These are phyloP conservation scores for Lactifluus subvellereus DNA, from an alignment of 768 basidiomycete genomes.

Conservation along the genomic window DNA sequence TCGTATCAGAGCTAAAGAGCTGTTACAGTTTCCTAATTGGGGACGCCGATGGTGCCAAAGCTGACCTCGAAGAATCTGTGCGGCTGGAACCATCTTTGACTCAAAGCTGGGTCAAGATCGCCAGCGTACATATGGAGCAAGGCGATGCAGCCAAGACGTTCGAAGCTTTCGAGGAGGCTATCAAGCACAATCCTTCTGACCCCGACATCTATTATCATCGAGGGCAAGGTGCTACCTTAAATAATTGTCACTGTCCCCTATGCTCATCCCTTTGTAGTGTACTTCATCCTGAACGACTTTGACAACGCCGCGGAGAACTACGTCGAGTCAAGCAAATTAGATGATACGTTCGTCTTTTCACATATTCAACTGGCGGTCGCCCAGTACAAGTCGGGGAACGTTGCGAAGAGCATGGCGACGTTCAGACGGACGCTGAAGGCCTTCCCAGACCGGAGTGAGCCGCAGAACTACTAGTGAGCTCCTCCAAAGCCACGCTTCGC, in stretches of 20 bases:
- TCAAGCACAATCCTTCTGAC: constrained; percentile 73
- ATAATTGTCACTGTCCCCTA: neutral
- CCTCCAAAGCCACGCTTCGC: neutral
- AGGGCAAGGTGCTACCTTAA: constrained; percentile 66
- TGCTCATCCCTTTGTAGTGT: constrained; percentile 43
- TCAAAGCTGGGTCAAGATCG: constrained; percentile 93
- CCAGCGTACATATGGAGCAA: constrained; percentile 96
- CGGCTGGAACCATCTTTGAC: constrained; percentile 62
- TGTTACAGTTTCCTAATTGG: constrained; percentile 76
- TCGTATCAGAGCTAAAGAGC: neutral
- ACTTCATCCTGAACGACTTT: constrained; percentile 94
- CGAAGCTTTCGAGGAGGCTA: constrained; percentile 86
- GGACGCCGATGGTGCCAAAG: constrained; percentile 76
- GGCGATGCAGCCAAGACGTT: constrained; percentile 77
- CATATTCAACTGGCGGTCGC: constrained; percentile 98
- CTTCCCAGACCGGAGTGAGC: constrained; percentile 85
- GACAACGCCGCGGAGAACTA: constrained; percentile 85
- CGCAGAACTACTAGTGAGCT: constrained; percentile 89
- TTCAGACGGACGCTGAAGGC: constrained; percentile 80
- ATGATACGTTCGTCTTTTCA: constrained; percentile 87
- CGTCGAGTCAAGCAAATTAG: constrained; percentile 80
- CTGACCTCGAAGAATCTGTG: constrained; percentile 74
- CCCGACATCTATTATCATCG: constrained; percentile 98
- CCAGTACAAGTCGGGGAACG: constrained; percentile 82
- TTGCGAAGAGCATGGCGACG: constrained; percentile 80